phyloP scores from a whole-genome alignment of 441 rosid species.

The Oxalis stricta region DNA sequence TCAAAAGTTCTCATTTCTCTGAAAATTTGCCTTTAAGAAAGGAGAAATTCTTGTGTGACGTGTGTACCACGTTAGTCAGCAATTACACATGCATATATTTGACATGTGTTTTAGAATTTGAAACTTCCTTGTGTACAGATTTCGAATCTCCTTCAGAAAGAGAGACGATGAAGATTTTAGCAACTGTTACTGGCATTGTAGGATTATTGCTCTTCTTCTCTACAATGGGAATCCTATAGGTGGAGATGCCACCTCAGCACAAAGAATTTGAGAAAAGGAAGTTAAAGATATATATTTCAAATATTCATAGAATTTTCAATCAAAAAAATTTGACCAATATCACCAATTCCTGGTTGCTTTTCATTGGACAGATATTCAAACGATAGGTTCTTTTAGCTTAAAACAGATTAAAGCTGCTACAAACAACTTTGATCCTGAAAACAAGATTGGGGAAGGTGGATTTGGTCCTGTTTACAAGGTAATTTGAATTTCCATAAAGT shows the following conservation, averaged over 20 bases:
- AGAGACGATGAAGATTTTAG: constrained; percentile 12
- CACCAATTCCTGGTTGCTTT: not conserved
- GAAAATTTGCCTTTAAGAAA: too few relatives aligned
- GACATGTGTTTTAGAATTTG: not conserved
- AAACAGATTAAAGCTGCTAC: constrained; percentile 58
- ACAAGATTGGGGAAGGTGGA: constrained; percentile 86
- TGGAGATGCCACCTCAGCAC: constrained; percentile 21
- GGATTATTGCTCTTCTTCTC: constrained; percentile 16
- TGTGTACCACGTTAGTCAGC: not conserved
- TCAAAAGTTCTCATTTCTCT: too few relatives aligned
- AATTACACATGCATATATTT: too few relatives aligned
- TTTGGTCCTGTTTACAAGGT: constrained; percentile 83
- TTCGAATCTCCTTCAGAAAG: constrained; percentile 19
- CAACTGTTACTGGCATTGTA: constrained; percentile 22
- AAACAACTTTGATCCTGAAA: constrained; percentile 36
- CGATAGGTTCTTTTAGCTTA: constrained; percentile 39
- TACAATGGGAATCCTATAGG: constrained; percentile 27
- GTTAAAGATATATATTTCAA: constrained; percentile 4
- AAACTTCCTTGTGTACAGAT: constrained; percentile 25
- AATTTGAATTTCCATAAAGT: not conserved
- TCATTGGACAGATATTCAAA: constrained; percentile 16
- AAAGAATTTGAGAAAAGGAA: constrained; percentile 17
- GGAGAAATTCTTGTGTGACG: too few relatives aligned
- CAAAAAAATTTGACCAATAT: too few relatives aligned
- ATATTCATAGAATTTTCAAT: too few relatives aligned